These are phyloP conservation scores for Saraca asoca DNA, from an alignment of 331 rosid genomes.

Conservation along the genomic window DNA sequence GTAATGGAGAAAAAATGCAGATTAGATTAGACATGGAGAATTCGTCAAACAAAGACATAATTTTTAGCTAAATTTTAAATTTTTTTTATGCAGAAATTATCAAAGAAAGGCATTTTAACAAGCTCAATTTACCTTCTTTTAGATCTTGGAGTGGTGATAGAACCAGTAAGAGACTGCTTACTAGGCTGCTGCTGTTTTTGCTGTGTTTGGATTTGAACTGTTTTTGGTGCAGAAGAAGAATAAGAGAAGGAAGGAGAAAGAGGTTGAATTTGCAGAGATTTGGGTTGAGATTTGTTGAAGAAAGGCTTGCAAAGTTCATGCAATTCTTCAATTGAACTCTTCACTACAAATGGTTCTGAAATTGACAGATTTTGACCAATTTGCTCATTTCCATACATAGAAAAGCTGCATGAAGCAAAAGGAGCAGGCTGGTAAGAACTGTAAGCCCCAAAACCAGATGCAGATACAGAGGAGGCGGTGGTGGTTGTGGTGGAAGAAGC, in stretches of 20 bases:
- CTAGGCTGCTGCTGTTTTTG: conserved; percentile 32
- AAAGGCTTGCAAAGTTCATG: conserved; percentile 88
- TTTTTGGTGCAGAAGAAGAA: conserved; percentile 41
- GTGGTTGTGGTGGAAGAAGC: background rate
- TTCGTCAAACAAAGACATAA: background rate
- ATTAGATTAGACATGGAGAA: background rate
- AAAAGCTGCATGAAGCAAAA: conserved; percentile 34
- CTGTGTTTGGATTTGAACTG: conserved; percentile 28
- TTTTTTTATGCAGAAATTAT: background rate
- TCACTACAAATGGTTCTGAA: conserved; percentile 53
- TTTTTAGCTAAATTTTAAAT: background rate
- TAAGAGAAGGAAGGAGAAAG: conserved; percentile 36
- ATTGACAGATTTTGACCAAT: conserved; percentile 37
- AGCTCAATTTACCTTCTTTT: conserved; percentile 66
- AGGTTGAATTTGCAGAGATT: conserved; percentile 39
- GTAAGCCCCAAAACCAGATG: conserved; percentile 35
- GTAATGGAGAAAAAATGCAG: conserved; percentile 19
- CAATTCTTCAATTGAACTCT: conserved; percentile 51
- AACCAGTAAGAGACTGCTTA: conserved; percentile 39
- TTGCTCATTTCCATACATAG: conserved; percentile 31
- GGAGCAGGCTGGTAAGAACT: background rate
- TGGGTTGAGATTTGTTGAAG: conserved; percentile 55
- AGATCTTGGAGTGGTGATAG: conserved; percentile 64
- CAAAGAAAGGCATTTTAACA: too few species aligned
- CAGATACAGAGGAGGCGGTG: background rate